Evolutionary conservation across 1,284 basidiomycete genomes (phyloP), one percentile per base, ranked within the genome.

Genomic region (Irpex sp.): DNA sequence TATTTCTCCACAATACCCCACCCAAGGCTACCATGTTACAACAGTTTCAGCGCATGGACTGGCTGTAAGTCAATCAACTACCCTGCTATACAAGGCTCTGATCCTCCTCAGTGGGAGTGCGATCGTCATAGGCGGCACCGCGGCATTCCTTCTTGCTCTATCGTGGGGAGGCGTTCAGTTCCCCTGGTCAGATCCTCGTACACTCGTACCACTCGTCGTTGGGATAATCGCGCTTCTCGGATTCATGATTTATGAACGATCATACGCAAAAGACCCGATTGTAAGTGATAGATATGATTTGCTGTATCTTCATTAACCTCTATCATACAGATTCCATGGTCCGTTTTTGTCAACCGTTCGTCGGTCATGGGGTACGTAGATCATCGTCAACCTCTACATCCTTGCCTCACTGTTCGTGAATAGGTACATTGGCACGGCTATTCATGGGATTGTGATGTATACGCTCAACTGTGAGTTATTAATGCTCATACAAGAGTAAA

Each of bases 141-240:
- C 56, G 3, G 43, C 67, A 10, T 54, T 60, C 66, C 32, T 68
- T 13, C 20, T 71, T 7, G 70, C 67, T 15, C 49, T 71, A 27
- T 67, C 70, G 11, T 71, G 70, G 70, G 70, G 62, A 27, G 70
- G 62, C 22, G 54, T 43, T 64, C 69, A 38, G 27, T 71, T 62
- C 58, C 66, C 65, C 38, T 70, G 65, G 67, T 59, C 63, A 20
- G 66, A 63, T 15, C 32, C 67, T 9, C 54, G 65, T 6, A 45
- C 66, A 24, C 63, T 73, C 11, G 65, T 44, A 11, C 63, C 67
- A 9, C 62, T 68, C 20, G 13, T 73, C 18, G 4, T 67, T 15
- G 67, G 67, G 20, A 7, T 60, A 7, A 7, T 63, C 32, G 65
- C 45, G 7, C 43, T 71, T 24, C 13, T 56, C 4, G 22, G 45